Percentiles rank a stretch among this genome's conserved stretches.
phyloP scores from a whole-genome alignment of 2,329 filamentous ascomycete species.

The Paraconiothyrium sp. region DNA sequence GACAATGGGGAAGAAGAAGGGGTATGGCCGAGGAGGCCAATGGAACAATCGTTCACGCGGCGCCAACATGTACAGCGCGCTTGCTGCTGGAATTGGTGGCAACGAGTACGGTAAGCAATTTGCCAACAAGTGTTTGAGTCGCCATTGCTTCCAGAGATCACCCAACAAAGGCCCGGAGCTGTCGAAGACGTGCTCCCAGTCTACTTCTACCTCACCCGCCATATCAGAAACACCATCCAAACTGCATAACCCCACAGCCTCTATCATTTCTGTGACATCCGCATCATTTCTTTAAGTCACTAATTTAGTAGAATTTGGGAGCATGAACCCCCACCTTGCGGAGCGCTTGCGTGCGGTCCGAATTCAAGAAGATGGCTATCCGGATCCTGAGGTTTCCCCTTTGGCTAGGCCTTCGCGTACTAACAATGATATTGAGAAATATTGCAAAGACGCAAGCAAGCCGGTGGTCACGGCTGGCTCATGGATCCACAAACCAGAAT shows the following conservation, averaged over 20 bases:
- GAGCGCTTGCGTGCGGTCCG: constrained; percentile 23
- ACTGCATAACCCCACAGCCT: background rate
- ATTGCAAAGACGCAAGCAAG: constrained; percentile 30
- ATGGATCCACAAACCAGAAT: constrained; percentile 58
- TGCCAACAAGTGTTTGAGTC: background rate
- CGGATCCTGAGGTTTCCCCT: constrained; percentile 28
- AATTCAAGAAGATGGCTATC: constrained; percentile 3
- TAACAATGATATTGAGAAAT: constrained; percentile 41
- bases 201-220: background rate
- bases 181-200: background rate
- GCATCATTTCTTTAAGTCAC: background rate
- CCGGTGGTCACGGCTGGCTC: constrained; percentile 25
- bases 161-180: background rate
- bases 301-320: constrained; percentile 13
- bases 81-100: background rate
- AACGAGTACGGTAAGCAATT: constrained; percentile 2
- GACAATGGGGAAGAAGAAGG: constrained; percentile 9
- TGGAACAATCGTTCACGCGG: background rate
- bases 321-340: constrained; percentile 27
- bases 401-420: constrained; percentile 17
- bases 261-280: background rate
- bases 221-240: background rate
- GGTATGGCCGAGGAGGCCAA: background rate
- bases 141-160: background rate
- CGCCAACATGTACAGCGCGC: constrained; percentile 4